A percentile compares a stretch with the other conserved stretches of the same genome.
These are phyloP conservation scores for Manihot esculenta DNA, from an alignment of 441 rosid genomes.

Conservation along the genomic window DNA sequence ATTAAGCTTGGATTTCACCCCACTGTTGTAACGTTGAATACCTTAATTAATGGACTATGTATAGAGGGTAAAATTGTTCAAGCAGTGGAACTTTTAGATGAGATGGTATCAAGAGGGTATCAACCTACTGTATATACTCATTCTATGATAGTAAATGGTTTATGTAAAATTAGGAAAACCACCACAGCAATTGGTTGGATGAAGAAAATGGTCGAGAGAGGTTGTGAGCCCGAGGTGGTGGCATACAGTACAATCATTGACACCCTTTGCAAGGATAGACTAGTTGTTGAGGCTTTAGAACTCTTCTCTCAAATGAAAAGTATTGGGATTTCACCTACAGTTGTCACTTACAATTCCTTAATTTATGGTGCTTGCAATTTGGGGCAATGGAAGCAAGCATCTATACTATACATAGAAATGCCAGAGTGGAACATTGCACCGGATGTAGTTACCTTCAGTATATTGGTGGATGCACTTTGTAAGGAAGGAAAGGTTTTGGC, in stretches of 20 bases:
- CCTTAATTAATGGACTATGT: slow-evolving; percentile 31
- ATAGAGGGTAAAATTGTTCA: slow-evolving; percentile 10
- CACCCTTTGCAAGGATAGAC: slow-evolving; percentile 3
- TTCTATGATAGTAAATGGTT: slow-evolving; percentile 15
- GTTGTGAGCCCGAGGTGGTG: slow-evolving; percentile 16
- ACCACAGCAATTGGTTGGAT: slow-evolving; percentile 12
- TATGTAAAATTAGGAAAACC: slow-evolving; percentile 13
- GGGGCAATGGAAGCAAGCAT: slow-evolving; percentile 10
- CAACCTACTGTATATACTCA: slow-evolving; percentile 14
- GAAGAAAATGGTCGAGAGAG: slow-evolving; percentile 18
- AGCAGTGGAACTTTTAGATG: slow-evolving; percentile 20
- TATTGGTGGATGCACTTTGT: slow-evolving; percentile 12
- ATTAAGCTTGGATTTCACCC: slow-evolving; percentile 23
- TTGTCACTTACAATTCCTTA: slow-evolving; percentile 10
- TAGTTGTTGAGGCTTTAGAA: slow-evolving; percentile 5
- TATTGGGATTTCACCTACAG: slow-evolving; percentile 6
- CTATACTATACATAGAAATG: not conserved
- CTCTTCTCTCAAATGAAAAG: slow-evolving; percentile 10
- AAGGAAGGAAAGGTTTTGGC: slow-evolving; percentile 14
- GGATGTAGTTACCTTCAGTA: slow-evolving; percentile 10
- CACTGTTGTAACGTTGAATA: slow-evolving; percentile 25
- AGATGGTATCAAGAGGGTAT: slow-evolving; percentile 10
- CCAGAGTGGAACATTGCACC: not conserved
- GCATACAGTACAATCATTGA: slow-evolving; percentile 10
- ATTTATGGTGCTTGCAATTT: slow-evolving; percentile 8